Evolutionary conservation across 2,329 filamentous ascomycete species (phyloP).

Genomic region (Emergomyces orientalis): DNA sequence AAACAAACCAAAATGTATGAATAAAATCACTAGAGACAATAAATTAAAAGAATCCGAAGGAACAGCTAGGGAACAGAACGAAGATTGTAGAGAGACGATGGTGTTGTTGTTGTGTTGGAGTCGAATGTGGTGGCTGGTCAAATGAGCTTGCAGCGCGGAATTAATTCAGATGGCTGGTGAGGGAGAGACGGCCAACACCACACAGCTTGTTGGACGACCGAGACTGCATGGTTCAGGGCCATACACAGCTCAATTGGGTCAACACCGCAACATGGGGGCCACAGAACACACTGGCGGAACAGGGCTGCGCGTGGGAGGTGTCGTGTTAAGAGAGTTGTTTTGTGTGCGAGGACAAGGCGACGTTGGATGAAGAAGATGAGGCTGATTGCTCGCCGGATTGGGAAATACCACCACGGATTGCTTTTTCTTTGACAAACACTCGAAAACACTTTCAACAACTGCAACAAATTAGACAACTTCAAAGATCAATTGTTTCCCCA

Average conservation of each 20-base stretch:
- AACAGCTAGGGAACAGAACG: constrained; percentile 11
- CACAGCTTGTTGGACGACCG: constrained; percentile 11
- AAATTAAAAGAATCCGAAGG: constrained; percentile 8
- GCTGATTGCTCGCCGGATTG: constrained; percentile 9
- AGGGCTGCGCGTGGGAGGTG: background rate
- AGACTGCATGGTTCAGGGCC: constrained; percentile 6
- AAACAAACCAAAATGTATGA: constrained; percentile 3
- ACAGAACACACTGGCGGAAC: background rate
- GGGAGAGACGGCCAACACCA: constrained; percentile 17
- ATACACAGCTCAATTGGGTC: constrained; percentile 6
- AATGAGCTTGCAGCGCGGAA: constrained; percentile 13
- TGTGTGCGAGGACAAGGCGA: constrained; percentile 1
- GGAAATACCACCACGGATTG: background rate
- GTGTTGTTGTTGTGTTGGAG: constrained; percentile 5
- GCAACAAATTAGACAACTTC: background rate
- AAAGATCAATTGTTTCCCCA: background rate
- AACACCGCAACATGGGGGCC: background rate
- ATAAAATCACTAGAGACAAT: constrained; percentile 2
- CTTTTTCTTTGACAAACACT: background rate
- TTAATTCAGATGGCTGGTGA: constrained; percentile 36
- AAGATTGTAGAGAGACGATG: constrained; percentile 10
- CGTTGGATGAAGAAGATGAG: background rate
- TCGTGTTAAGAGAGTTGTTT: background rate
- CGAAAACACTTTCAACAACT: background rate
- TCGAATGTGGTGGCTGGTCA: constrained; percentile 18